Evolutionary conservation across 2,329 filamentous ascomycete species (phyloP), one percentile per base, ranked within the genome.

Genomic region (Pseudocercospora eumusae): DNA sequence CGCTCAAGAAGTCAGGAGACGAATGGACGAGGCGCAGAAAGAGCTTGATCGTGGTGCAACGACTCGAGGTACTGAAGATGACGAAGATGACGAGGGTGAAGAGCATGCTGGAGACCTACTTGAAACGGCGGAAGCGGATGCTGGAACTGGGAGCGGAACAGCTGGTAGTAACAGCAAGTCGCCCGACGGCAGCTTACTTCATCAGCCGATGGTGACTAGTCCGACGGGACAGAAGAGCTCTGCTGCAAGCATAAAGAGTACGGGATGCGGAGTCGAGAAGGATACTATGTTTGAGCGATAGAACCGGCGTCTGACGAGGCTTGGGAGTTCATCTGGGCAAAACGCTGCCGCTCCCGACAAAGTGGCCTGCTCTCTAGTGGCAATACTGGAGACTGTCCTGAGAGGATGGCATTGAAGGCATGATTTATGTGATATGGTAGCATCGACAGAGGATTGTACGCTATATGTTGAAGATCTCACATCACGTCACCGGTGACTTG

Each of bases 11-110:
- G 93, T 99, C 56, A 84, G 90, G 68, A 86, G 93, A 70, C 84
- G 93, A 49, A 96, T 98, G 89, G 93, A 99, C 66, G 95, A 99
- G 74, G 93, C 93, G 2, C 93, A 97, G 76, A 88, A 87, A 69
- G 93, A 98, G 73, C 79, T 97, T 67, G 93, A 97, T 77, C 89
- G 88, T 76, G 93, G 92, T 63, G 89, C 88, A 0, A 77, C 88
- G n/a, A 84, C 84, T 1, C 79, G 84, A 49, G 71, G 71, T 7
- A 70, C 66, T 2, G 75, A 74, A 36, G 81, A 88, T 70, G 81
- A 80, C 65, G 76, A 79, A 1, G 84, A 84, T 0, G 84, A 87
- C 0, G 89, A 92, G 1, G 83, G 84, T 0, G 88, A 88, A 0
- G 89, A 90, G 2, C 88, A 90, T 11, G 86, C 86, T 21, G 61